Percentiles rank a stretch among this genome's conserved stretches.
Evolutionary conservation across 257 asterid species (phyloP).

Genomic region (Cordia subcordata): DNA sequence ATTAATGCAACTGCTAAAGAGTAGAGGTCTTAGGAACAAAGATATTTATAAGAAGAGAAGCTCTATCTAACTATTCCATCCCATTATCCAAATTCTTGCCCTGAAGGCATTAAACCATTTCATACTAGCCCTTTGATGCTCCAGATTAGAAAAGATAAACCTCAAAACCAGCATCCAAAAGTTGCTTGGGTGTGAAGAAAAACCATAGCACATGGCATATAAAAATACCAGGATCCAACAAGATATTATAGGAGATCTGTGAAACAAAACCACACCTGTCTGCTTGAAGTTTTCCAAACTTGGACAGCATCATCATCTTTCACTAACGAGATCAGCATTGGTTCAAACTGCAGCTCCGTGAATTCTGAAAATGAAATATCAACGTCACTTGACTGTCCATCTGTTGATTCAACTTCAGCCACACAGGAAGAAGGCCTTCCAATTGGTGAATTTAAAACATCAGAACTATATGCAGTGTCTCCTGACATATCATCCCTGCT

Average conservation of each 20-base stretch:
- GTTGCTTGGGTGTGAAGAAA: neutral
- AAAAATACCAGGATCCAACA: neutral
- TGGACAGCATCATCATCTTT: slow-evolving; percentile 21
- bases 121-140: too few relatives aligned
- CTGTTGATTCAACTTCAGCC: slow-evolving; percentile 4
- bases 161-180: too few relatives aligned
- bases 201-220: neutral
- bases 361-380: slow-evolving; percentile 13
- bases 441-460: slow-evolving; percentile 2
- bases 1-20: too few relatives aligned
- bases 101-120: too few relatives aligned
- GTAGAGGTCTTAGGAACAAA: too few relatives aligned
- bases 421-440: slow-evolving; percentile 7
- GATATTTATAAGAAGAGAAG: too few relatives aligned
- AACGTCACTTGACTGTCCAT: slow-evolving; percentile 2
- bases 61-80: too few relatives aligned
- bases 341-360: slow-evolving; percentile 15
- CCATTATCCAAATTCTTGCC: too few relatives aligned
- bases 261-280: slow-evolving; percentile 23
- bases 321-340: slow-evolving; percentile 6
- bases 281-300: slow-evolving; percentile 19
- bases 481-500: slow-evolving; percentile 12
- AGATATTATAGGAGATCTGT: slow-evolving; percentile 5
- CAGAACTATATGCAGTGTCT: slow-evolving; percentile 17
- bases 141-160: too few relatives aligned